Evolutionary conservation across 768 basidiomycete species (phyloP), one percentile per base, ranked within the genome.

Genomic region (Pulveroboletus sp.): DNA sequence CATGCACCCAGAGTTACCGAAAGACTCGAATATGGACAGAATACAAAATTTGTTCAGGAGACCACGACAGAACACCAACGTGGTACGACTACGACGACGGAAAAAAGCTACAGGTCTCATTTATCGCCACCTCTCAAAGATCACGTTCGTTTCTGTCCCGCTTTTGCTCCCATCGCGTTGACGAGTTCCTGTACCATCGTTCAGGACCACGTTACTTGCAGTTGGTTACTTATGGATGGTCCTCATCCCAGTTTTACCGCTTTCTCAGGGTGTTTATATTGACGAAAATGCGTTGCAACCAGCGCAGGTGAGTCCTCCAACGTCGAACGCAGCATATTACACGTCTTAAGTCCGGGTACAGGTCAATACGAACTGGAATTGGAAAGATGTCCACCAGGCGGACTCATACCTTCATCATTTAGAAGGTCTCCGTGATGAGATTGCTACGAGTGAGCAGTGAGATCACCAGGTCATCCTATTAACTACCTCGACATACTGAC

Each of bases 241-340:
- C n/a, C 69, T 79, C 6, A 74, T 96, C 46, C 94, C 94, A 4
- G 75, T 77, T 11, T 73, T 81, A 6, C 70, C 70, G 1, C 73
- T 94, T 5, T 83, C 82, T 15, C 76, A 81, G 55, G 66, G 71
- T 8, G 89, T 83, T 8, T 95, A 92, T 64, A 86, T 95, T 43
- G 93, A 95, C 65, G 96, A 99, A 71, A 96, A 98, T 66, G 95
- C 96, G 1, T 70, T 99, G 17, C 91, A 94, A 61, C 94, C 96
- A 9, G 85, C 80, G 6, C 93, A 95, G 74, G 94, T 94, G 58
- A 43, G 62, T 36, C 5, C 15, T 15, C 59, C 53, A 9, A 36
- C 31, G 8, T 50, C 39, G 18, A 39, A 24, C 24, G 1, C 10
- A 27, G n/a, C 0, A 4, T n/a, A 26, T 14, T 9, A 8, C 27